Conservation (phyloP, 2,329 filamentous ascomycete species). For the Fusarium veterinarium region DNA sequence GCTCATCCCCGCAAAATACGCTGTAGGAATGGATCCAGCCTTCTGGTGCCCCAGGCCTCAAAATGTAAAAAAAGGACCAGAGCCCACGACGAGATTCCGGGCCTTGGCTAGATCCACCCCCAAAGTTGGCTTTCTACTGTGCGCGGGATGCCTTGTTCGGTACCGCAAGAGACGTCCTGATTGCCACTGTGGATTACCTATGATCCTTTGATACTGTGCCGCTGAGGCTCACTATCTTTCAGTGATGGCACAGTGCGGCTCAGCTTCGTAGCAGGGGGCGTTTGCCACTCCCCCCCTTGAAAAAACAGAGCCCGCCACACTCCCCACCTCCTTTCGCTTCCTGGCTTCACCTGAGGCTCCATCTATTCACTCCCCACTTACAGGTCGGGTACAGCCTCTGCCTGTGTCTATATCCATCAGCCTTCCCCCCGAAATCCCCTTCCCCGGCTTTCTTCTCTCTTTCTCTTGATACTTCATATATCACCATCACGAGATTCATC, state of each 20-base stretch:
- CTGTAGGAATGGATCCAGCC: conserved; percentile 26
- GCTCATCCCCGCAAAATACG: conserved; percentile 33
- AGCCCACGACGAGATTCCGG: conserved; percentile 22
- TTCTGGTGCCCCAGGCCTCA: conserved; percentile 20
- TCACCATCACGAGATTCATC: conserved; percentile 3
- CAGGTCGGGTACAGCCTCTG: conserved; percentile 19
- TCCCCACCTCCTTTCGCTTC: conserved; percentile 7
- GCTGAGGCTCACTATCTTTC: neutral
- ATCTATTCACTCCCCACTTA: conserved; percentile 25
- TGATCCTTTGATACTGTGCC: conserved; percentile 19
- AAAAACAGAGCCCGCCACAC: conserved; percentile 9
- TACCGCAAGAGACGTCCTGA: neutral
- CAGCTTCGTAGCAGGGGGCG: neutral
- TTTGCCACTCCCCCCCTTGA: conserved; percentile 7
- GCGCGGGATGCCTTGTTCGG: conserved; percentile 31
- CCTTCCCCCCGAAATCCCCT: conserved; percentile 31
- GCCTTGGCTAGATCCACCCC: conserved; percentile 17
- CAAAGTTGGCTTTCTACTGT: neutral
- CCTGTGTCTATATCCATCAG: conserved; percentile 36
- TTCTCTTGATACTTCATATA: neutral
- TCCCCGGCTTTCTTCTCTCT: conserved; percentile 16
- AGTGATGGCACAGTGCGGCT: conserved; percentile 27
- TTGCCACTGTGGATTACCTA: conserved; percentile 34
- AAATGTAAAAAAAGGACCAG: neutral
- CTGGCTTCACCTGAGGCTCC: conserved; percentile 34